Percentiles rank a stretch among this genome's conserved stretches.
phyloP scores from a whole-genome alignment of 495 filamentous ascomycete genomes.

The Daldinia vernicosa region DNA sequence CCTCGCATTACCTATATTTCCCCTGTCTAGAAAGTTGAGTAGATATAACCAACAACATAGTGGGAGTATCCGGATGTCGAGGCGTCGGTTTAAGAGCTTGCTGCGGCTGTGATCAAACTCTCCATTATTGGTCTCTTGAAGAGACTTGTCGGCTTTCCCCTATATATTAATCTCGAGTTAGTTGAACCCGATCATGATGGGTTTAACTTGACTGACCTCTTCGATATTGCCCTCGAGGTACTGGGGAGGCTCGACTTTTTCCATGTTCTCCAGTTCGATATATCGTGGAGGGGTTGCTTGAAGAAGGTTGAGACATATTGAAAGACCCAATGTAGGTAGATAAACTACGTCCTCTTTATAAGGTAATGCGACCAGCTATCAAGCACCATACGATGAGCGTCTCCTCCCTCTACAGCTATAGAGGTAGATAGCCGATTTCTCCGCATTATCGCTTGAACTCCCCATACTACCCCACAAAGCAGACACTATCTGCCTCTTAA shows the following conservation, averaged over 20 bases:
- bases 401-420: not conserved
- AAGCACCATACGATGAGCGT: not conserved
- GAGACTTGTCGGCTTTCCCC: constrained; percentile 6
- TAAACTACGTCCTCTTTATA: not conserved
- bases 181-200: not conserved
- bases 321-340: too few relatives aligned
- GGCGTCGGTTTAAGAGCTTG: constrained; percentile 25
- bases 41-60: constrained; percentile 76
- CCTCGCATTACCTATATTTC: constrained; percentile 87
- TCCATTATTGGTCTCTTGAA: constrained; percentile 5
- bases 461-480: constrained; percentile 18
- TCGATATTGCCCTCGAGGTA: constrained; percentile 19
- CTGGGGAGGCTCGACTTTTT: constrained; percentile 25
- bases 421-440: constrained; percentile 16
- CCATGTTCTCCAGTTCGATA: constrained; percentile 15
- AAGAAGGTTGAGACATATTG: not conserved
- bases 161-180: not conserved
- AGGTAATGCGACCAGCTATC: not conserved
- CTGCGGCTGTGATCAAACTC: constrained; percentile 28
- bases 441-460: constrained; percentile 19
- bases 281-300: not conserved
- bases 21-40: constrained; percentile 82
- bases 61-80: constrained; percentile 50
- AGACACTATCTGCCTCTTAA: not conserved
- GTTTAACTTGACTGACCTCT: constrained; percentile 5